Conservation (phyloP, 208 protist species). For the Trypanosoma platydactyli region DNA sequence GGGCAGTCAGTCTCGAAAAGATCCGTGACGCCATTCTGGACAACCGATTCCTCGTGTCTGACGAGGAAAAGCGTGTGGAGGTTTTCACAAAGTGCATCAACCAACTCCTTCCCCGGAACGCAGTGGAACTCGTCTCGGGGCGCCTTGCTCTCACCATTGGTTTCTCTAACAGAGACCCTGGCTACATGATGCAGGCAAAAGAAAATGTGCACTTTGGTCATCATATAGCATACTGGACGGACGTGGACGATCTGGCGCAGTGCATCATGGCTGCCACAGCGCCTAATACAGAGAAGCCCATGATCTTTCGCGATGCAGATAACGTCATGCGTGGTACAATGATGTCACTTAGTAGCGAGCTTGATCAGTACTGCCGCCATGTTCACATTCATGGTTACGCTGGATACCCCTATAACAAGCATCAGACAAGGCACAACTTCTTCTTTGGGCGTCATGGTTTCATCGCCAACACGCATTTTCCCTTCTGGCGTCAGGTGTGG, state of each 20-base stretch:
- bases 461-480: constrained; percentile 79
- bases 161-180: constrained; percentile 82
- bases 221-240: constrained; percentile 79
- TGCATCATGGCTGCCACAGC: constrained; percentile 83
- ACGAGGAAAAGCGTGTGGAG: constrained; percentile 70
- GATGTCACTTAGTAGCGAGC: constrained; percentile 87
- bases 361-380: constrained; percentile 89
- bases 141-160: constrained; percentile 85
- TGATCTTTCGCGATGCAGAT: constrained; percentile 83
- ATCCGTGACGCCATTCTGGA: constrained; percentile 82
- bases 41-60: constrained; percentile 73
- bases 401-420: constrained; percentile 76
- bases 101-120: constrained; percentile 71
- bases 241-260: constrained; percentile 77
- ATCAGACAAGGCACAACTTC: constrained; percentile 84
- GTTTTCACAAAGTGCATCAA: constrained; percentile 75
- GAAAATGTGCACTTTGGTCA: constrained; percentile 88
- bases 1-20: constrained; percentile 71
- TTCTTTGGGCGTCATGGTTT: constrained; percentile 86
- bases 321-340: constrained; percentile 88
- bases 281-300: constrained; percentile 80
- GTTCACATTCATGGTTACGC: constrained; percentile 89
- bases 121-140: constrained; percentile 67
- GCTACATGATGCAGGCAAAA: constrained; percentile 82
- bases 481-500: constrained; percentile 70